Evolutionary conservation across 768 basidiomycete species (phyloP).

Genomic region (Mrakia frigida): DNA sequence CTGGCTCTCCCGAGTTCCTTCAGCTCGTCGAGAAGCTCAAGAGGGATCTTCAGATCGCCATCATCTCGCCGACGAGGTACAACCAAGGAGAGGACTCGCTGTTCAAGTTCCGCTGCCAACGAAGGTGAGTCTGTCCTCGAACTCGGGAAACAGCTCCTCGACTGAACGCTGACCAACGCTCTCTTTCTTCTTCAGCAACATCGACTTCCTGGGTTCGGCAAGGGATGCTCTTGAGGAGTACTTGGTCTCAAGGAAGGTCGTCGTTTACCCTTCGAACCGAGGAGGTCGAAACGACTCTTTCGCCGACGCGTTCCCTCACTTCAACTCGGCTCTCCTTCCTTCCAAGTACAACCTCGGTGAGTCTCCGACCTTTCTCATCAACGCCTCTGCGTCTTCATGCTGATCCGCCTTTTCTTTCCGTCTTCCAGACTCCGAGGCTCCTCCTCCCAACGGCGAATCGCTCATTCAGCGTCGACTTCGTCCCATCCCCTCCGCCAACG

Average conservation of each 20-base stretch:
- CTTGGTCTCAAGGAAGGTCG: conserved; percentile 64
- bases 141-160: too few relatives aligned
- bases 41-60: conserved; percentile 85
- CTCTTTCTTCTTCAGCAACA: too few relatives aligned
- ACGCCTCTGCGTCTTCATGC: neutral
- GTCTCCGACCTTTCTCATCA: conserved; percentile 18
- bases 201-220: conserved; percentile 73
- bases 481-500: conserved; percentile 81
- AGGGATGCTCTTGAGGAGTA: conserved; percentile 91
- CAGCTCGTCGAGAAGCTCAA: conserved; percentile 86
- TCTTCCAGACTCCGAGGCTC: conserved; percentile 17
- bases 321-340: conserved; percentile 47
- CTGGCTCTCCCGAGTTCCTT: conserved; percentile 71
- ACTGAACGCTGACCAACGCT: too few relatives aligned
- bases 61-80: conserved; percentile 70
- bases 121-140: conserved; percentile 43
- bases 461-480: conserved; percentile 63
- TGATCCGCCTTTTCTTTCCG: neutral
- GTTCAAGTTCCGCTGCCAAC: conserved; percentile 91
- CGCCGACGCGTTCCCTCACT: conserved; percentile 33
- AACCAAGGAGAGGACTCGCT: conserved; percentile 68
- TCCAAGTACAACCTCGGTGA: conserved; percentile 53
- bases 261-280: conserved; percentile 21
- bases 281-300: conserved; percentile 21
- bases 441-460: conserved; percentile 61